phyloP scores from a whole-genome alignment of 106 monocot species.

The Ottelia alismoides region DNA sequence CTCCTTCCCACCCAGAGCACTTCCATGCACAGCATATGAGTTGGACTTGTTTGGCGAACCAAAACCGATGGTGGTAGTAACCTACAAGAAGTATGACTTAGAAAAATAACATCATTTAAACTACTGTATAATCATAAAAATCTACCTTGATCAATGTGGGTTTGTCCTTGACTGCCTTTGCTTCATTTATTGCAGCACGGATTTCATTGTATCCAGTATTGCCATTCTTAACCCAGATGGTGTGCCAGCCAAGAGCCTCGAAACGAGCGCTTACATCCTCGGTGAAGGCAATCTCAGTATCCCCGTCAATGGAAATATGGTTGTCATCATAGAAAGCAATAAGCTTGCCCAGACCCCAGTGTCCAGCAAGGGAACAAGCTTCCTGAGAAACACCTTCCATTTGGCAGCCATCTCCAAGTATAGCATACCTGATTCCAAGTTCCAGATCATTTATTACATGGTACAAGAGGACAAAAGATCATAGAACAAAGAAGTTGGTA shows the following conservation, averaged over 20 bases:
- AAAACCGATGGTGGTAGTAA: constrained; percentile 64
- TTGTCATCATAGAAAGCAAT: constrained; percentile 98
- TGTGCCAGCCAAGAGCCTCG: constrained; percentile 97
- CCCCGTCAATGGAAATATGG: constrained; percentile 95
- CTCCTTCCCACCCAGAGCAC: constrained; percentile 90
- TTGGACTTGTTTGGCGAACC: constrained; percentile 75
- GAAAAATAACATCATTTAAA: neutral
- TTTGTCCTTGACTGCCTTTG: constrained; percentile 64
- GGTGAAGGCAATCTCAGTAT: constrained; percentile 94
- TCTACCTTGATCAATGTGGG: constrained; percentile 64
- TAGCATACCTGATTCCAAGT: constrained; percentile 30
- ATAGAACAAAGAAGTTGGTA: neutral
- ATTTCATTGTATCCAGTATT: constrained; percentile 79
- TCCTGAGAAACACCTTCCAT: constrained; percentile 91
- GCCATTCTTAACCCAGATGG: constrained; percentile 97
- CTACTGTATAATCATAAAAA: neutral
- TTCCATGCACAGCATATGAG: constrained; percentile 67
- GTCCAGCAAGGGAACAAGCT: constrained; percentile 75
- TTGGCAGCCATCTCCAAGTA: constrained; percentile 76
- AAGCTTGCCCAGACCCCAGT: constrained; percentile 91
- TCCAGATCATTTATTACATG: neutral
- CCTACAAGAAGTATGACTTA: constrained; percentile 10
- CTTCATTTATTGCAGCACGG: constrained; percentile 78
- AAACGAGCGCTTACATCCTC: constrained; percentile 88
- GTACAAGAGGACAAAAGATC: neutral